Evolutionary conservation across 768 basidiomycete genomes (phyloP).

Genomic region (Xerocomus spinulosus): DNA sequence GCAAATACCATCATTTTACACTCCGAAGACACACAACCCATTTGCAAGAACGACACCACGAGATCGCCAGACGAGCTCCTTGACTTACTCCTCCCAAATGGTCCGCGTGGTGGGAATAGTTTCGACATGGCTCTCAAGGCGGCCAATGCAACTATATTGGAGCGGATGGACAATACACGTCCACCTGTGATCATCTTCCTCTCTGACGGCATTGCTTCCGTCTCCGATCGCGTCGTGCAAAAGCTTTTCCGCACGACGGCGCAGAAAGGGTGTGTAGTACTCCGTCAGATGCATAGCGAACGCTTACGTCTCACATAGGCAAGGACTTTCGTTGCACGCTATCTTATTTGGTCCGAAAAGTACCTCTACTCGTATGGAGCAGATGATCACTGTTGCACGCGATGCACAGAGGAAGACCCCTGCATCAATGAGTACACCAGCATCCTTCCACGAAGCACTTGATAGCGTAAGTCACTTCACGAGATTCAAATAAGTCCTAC

Average conservation of each 20-base stretch:
- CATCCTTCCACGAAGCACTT: slow-evolving; percentile 47
- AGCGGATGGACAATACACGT: slow-evolving; percentile 42
- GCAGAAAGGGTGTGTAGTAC: slow-evolving; percentile 36
- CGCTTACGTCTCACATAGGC: slow-evolving; percentile 30
- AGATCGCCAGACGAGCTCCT: slow-evolving; percentile 45
- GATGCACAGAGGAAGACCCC: slow-evolving; percentile 39
- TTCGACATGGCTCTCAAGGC: slow-evolving; percentile 39
- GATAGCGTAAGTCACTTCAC: slow-evolving; percentile 37
- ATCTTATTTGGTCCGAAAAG: slow-evolving; percentile 47
- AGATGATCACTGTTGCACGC: slow-evolving; percentile 47
- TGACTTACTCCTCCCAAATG: slow-evolving; percentile 31
- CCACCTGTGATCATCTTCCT: slow-evolving; percentile 52
- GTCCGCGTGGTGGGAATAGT: slow-evolving; percentile 38
- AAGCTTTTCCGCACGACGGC: slow-evolving; percentile 36
- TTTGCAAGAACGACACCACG: slow-evolving; percentile 40
- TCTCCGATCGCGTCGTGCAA: slow-evolving; percentile 32
- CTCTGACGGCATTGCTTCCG: slow-evolving; percentile 48
- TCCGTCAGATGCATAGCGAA: not conserved
- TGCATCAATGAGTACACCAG: slow-evolving; percentile 28
- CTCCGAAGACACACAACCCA: slow-evolving; percentile 17
- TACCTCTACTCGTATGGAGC: slow-evolving; percentile 27
- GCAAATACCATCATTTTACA: slow-evolving; percentile 55
- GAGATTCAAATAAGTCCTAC: rapidly evolving
- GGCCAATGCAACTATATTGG: slow-evolving; percentile 36
- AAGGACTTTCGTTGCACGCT: slow-evolving; percentile 53